These are phyloP conservation scores for Suhomyces canberraensis DNA, from an alignment of 805 yeast species.

Conservation along the genomic window DNA sequence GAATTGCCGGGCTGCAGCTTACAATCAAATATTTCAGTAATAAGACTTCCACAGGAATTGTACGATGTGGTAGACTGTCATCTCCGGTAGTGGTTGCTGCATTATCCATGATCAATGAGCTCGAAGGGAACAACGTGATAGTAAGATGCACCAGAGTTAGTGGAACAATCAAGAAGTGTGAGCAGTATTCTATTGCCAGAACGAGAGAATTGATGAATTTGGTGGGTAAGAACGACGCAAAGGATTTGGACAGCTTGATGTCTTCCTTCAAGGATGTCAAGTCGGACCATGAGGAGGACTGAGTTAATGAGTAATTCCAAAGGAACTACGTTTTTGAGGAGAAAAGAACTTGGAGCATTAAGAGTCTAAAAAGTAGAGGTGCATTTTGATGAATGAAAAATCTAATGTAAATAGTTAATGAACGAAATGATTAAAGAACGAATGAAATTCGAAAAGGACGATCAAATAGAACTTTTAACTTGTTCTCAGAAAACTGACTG, in stretches of 20 bases:
- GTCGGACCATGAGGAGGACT: slow-evolving; percentile 4
- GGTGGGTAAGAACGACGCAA: slow-evolving; percentile 3
- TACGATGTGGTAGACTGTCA: slow-evolving; percentile 70
- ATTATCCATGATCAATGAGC: slow-evolving; percentile 48
- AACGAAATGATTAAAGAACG: too few species aligned
- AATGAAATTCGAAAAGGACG: too few species aligned
- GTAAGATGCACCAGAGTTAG: slow-evolving; percentile 67
- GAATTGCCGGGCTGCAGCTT: slow-evolving; percentile 56
- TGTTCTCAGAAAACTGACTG: too few species aligned
- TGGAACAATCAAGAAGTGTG: slow-evolving; percentile 86
- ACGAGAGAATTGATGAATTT: slow-evolving; percentile 37
- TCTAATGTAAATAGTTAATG: too few species aligned
- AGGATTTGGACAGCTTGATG: slow-evolving; percentile 7
- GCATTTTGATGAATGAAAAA: too few species aligned
- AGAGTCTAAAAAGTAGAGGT: too few species aligned
- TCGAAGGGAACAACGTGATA: slow-evolving; percentile 50
- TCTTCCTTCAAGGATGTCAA: slow-evolving; percentile 7
- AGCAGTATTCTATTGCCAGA: slow-evolving; percentile 56
- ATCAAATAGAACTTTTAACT: too few species aligned
- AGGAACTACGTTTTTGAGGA: too few species aligned
- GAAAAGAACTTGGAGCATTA: too few species aligned
- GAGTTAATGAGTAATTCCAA: too few species aligned
- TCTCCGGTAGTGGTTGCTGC: slow-evolving; percentile 65
- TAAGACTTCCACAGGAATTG: slow-evolving; percentile 78
- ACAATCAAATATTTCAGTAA: slow-evolving; percentile 77